phyloP scores from a whole-genome alignment of 306 rosid species.

The Pachyrhizus erosus region DNA sequence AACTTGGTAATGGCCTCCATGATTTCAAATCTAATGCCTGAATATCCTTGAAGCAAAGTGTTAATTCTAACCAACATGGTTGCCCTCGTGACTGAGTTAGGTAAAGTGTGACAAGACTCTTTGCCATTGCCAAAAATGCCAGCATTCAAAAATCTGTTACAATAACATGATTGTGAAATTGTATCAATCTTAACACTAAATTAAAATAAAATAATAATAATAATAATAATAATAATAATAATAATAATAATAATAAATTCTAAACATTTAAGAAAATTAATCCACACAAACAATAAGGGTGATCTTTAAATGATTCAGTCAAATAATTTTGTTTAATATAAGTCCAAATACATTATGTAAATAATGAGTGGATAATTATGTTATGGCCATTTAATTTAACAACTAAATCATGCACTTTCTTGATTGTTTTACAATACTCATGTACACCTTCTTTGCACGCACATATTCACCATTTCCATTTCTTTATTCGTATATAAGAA shows the following conservation, averaged over 20 bases:
- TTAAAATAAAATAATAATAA: not conserved
- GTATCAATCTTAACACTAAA: not conserved
- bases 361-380: too few relatives aligned
- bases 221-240: not conserved
- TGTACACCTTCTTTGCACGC: too few relatives aligned
- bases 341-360: not conserved
- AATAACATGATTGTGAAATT: not conserved
- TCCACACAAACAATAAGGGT: not conserved
- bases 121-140: constrained; percentile 79
- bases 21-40: constrained; percentile 83
- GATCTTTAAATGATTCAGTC: not conserved
- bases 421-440: too few relatives aligned
- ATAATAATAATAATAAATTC: not conserved
- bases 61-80: constrained; percentile 90
- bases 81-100: constrained; percentile 79
- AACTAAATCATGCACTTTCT: too few relatives aligned
- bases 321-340: not conserved
- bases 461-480: too few relatives aligned
- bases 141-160: constrained; percentile 80
- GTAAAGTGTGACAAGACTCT: constrained; percentile 63
- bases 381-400: too few relatives aligned
- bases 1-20: constrained; percentile 80
- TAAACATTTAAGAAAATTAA: not conserved
- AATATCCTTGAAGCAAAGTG: constrained; percentile 92
- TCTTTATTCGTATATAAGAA: too few relatives aligned